phyloP scores from a whole-genome alignment of 73 alveolate genomes.

The Stentor coeruleus region DNA sequence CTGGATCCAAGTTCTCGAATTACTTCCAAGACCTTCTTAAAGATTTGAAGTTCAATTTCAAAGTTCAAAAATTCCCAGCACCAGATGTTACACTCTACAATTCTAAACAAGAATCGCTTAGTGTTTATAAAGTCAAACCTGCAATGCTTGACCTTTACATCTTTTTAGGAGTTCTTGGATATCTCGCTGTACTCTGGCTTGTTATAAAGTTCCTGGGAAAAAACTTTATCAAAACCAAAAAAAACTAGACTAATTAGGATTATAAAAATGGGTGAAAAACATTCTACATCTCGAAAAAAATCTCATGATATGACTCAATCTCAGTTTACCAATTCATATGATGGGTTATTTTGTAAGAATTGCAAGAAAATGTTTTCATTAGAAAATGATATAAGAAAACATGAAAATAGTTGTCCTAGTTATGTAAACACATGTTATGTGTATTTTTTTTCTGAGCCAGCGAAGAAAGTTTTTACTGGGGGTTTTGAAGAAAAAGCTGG shows the following conservation, averaged over 20 bases:
- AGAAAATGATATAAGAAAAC: too few species aligned
- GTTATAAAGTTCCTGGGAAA: slow-evolving; percentile 15
- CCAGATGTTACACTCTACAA: background rate
- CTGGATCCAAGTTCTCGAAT: background rate
- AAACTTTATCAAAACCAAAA: too few species aligned
- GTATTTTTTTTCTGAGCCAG: background rate
- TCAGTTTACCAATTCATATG: too few species aligned
- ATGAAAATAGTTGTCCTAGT: too few species aligned
- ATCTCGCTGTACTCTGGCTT: slow-evolving; percentile 11
- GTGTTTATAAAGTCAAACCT: slow-evolving; percentile 25
- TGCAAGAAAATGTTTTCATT: too few species aligned
- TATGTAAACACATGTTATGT: too few species aligned
- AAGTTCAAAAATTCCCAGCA: slow-evolving; percentile 7
- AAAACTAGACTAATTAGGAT: too few species aligned
- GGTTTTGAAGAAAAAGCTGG: background rate
- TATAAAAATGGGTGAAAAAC: too few species aligned
- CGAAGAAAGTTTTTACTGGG: background rate
- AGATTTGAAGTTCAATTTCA: background rate
- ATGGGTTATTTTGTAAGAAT: too few species aligned
- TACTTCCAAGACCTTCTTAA: background rate
- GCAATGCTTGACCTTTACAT: slow-evolving; percentile 29
- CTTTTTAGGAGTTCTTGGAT: slow-evolving; percentile 13
- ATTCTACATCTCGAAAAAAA: too few species aligned
- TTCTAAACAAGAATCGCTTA: slow-evolving; percentile 5
- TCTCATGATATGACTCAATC: too few species aligned